Conservation (phyloP, 495 filamentous ascomycete genomes). For the Evansstolkia leycettana region DNA sequence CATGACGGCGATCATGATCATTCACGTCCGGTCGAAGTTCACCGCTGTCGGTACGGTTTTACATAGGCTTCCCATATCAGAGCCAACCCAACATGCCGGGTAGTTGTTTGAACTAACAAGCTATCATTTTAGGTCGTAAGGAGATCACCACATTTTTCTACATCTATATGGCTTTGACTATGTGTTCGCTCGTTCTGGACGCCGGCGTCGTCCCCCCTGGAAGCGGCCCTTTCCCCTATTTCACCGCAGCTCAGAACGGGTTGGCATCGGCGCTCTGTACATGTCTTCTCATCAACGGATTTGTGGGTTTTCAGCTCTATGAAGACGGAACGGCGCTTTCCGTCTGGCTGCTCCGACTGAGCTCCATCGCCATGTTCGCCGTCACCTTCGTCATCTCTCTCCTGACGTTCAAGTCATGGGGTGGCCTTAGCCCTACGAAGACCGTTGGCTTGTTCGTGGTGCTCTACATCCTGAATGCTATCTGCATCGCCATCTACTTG, state of each 20-base stretch:
- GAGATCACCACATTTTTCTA: constrained; percentile 98
- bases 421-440: constrained; percentile 70
- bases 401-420: constrained; percentile 88
- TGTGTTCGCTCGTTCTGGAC: constrained; percentile 82
- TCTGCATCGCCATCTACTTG: constrained; percentile 79
- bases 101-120: neutral
- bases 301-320: constrained; percentile 97
- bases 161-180: constrained; percentile 81
- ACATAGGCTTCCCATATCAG: neutral
- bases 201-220: constrained; percentile 83
- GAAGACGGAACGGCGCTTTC: constrained; percentile 96
- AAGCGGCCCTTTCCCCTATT: constrained; percentile 74
- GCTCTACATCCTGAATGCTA: constrained; percentile 79
- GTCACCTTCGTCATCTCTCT: constrained; percentile 80
- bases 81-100: neutral
- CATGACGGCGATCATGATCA: constrained; percentile 94
- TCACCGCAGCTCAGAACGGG: constrained; percentile 81
- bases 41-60: constrained; percentile 82
- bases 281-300: constrained; percentile 90
- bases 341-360: constrained; percentile 79
- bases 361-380: constrained; percentile 69
- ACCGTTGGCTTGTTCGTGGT: constrained; percentile 87
- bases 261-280: constrained; percentile 80
- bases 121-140: constrained; percentile 63
- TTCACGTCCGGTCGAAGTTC: constrained; percentile 95